Evolutionary conservation across 345 rosid species (phyloP), one percentile per base, ranked within the genome.

Genomic region (Litchi chinensis): DNA sequence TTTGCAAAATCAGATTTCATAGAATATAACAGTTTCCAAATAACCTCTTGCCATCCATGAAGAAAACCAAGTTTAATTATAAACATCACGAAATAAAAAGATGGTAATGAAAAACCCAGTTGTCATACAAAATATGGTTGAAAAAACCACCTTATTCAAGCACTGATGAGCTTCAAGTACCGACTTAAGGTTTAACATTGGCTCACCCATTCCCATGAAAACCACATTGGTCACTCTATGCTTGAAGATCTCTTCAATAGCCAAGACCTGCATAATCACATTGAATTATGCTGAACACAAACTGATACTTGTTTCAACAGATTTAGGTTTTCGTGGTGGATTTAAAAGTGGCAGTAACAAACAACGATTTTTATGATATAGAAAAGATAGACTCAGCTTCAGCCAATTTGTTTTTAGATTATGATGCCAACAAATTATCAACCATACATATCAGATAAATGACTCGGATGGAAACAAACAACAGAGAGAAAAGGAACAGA

Each of bases 191-290:
- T 96, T 96, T 85, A 96, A 84, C 98, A 97, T 94, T 26, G 98
- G 99, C 79, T 97, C 99, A 39, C 98, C 99, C 98, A 92, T 94
- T 64, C 99, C 99, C 98, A 94, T 94, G 79, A 97, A 97, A 41
- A 94, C 99, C 22, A 94, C 98, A 86, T 97, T 97, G 66, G 94
- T 91, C 86, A 94, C 99, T 65, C 98, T 90, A 75, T 89, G 94
- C 87, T 94, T 89, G 84, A 97, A 94, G 60, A 88, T 85, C 39
- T 97, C 95, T 90, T 93, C 99, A 22, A 94, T 87, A 24, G 97
- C 99, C 84, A 94, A 83, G 64, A 97, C 95, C 98, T 94, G 86
- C 26, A 78, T 63, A 57, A 71, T 28, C 39, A 74, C 11, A 43
- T 13, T 65, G 50, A 5, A 44, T 57, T 13, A 48, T 62, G 75